These are phyloP conservation scores for Spergularia marina DNA, from an alignment of 148 eudicot species.

Conservation along the genomic window DNA sequence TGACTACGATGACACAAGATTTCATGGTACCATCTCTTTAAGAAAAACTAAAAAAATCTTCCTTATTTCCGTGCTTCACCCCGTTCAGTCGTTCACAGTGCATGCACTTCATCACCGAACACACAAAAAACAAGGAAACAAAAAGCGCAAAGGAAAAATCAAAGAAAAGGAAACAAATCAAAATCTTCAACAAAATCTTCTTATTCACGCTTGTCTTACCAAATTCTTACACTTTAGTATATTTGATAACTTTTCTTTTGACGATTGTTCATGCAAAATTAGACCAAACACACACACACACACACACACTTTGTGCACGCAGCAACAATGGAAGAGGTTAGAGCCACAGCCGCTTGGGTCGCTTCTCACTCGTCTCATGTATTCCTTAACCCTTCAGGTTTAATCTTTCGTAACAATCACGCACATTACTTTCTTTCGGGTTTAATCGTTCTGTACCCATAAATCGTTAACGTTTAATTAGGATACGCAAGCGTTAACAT, in stretches of 20 bases:
- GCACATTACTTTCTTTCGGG: background rate
- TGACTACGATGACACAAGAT: no score
- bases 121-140: constrained; percentile 12
- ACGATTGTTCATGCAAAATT: no score
- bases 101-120: background rate
- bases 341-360: constrained; percentile 35
- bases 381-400: constrained; percentile 30
- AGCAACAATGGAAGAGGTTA: constrained; percentile 33
- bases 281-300: background rate
- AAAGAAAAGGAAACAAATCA: background rate
- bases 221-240: background rate
- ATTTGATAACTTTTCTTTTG: no score
- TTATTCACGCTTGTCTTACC: background rate
- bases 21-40: no score
- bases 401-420: background rate
- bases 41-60: background rate
- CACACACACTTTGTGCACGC: background rate
- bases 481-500: background rate
- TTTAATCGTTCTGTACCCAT: no score
- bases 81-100: background rate
- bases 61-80: background rate
- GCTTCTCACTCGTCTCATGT: constrained; percentile 35
- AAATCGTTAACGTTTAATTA: no score
- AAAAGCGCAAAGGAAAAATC: background rate
- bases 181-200: background rate